Evolutionary conservation across 2,329 filamentous ascomycete genomes (phyloP).

Genomic region (Phoma sp.): DNA sequence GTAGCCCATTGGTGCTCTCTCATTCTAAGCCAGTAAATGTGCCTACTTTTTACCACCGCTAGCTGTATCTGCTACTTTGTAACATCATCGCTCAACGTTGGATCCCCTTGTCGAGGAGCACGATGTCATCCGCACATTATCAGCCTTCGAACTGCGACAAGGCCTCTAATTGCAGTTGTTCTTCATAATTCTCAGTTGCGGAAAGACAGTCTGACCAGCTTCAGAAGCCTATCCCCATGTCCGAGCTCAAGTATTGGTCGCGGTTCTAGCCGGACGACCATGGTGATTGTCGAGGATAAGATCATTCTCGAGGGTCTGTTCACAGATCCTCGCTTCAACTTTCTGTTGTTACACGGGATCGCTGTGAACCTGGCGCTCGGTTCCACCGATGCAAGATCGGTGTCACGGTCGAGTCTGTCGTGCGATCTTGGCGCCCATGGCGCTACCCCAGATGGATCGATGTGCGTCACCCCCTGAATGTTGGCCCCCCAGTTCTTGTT

Average conservation of each 20-base stretch:
- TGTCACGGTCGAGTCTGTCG: slow-evolving; percentile 36
- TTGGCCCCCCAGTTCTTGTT: slow-evolving; percentile 25
- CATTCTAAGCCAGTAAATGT: neutral
- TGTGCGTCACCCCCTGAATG: slow-evolving; percentile 42
- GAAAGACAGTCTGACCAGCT: neutral
- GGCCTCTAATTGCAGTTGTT: neutral
- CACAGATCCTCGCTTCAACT: slow-evolving; percentile 25
- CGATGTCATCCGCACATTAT: neutral
- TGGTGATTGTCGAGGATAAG: neutral
- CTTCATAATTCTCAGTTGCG: neutral
- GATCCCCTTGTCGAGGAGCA: neutral
- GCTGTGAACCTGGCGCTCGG: slow-evolving; percentile 43
- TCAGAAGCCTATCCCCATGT: slow-evolving; percentile 1
- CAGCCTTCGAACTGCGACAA: slow-evolving; percentile 3
- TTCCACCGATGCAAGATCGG: slow-evolving; percentile 48
- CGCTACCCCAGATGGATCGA: slow-evolving; percentile 35
- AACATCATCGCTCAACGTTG: neutral
- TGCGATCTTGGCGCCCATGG: slow-evolving; percentile 41
- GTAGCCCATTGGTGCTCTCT: neutral
- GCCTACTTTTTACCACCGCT: neutral
- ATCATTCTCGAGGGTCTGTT: slow-evolving; percentile 9
- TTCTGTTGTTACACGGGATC: slow-evolving; percentile 41
- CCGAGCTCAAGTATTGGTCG: neutral
- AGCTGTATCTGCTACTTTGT: neutral
- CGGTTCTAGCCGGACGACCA: neutral